Percentiles rank a stretch among this genome's conserved stretches.
These are phyloP conservation scores for Rhodotorula sp. DNA, from an alignment of 1,284 basidiomycete genomes.

Conservation along the genomic window DNA sequence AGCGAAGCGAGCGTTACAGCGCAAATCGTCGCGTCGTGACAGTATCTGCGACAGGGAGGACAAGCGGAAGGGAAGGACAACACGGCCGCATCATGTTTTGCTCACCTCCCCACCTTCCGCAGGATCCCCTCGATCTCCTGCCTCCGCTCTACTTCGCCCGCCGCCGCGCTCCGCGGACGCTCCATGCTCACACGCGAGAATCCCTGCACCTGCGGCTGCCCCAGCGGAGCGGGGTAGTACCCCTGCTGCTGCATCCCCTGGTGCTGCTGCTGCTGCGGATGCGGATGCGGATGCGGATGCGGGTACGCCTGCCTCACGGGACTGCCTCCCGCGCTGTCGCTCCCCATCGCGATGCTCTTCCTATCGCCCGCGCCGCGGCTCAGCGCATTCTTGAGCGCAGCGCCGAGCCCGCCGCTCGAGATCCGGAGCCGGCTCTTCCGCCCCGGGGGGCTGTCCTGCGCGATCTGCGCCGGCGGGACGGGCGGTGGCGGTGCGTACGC, in stretches of 20 bases:
- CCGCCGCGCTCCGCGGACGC: background rate
- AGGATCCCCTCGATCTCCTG: conserved; percentile 22
- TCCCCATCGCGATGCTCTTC: background rate
- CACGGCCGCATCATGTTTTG: too few species aligned
- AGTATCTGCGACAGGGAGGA: background rate
- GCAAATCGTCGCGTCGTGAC: background rate
- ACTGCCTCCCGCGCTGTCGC: background rate
- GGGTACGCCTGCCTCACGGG: background rate
- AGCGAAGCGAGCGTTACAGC: background rate
- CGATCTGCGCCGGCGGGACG: background rate
- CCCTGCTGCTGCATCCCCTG: background rate
- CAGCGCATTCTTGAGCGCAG: conserved; percentile 27
- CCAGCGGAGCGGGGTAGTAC: background rate
- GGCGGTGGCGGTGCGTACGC: background rate
- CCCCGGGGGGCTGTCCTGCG: conserved; percentile 1
- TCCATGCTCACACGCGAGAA: background rate
- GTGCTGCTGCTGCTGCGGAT: background rate
- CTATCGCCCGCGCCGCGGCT: background rate
- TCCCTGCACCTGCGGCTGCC: background rate
- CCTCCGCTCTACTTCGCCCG: background rate
- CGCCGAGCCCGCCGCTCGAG: conserved; percentile 17
- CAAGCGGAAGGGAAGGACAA: background rate
- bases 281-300: too few species aligned
- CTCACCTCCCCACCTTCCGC: conserved; percentile 2
- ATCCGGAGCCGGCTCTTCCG: conserved; percentile 1